Percentiles rank a stretch among this genome's conserved stretches.
phyloP scores from a whole-genome alignment of 441 rosid species.

The Gossypium davidsonii region DNA sequence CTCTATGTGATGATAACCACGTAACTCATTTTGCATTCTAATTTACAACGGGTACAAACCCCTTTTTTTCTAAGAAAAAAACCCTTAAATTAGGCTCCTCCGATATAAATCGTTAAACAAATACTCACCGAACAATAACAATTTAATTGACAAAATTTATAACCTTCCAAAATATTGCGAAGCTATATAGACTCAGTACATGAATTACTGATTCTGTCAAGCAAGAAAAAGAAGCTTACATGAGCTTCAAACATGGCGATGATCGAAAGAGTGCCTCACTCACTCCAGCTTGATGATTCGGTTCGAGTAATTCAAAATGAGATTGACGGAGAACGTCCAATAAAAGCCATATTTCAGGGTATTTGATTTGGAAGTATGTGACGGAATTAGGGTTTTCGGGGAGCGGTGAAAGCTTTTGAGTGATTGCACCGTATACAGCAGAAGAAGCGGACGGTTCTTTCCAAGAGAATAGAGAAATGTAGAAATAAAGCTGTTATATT shows the following conservation, averaged over 20 bases:
- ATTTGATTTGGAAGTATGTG: background rate
- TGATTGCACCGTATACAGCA: slow-evolving; percentile 22
- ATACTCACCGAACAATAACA: background rate
- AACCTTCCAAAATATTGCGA: background rate
- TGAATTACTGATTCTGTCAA: background rate
- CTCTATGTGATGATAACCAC: background rate
- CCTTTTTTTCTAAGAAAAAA: background rate
- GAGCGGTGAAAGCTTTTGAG: slow-evolving; percentile 4
- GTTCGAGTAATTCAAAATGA: background rate
- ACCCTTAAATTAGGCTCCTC: background rate
- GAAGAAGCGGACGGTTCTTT: slow-evolving; percentile 38
- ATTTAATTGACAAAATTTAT: background rate
- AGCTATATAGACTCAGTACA: background rate
- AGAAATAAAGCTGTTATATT: background rate
- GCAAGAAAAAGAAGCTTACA: slow-evolving; percentile 27
- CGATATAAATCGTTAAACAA: background rate
- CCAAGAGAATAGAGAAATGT: background rate
- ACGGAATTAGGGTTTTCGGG: slow-evolving; percentile 22
- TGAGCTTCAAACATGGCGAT: slow-evolving; percentile 73
- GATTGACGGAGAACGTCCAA: slow-evolving; percentile 20
- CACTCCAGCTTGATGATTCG: slow-evolving; percentile 1
- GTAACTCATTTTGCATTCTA: background rate
- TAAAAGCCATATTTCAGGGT: slow-evolving; percentile 19
- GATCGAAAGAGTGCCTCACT: slow-evolving; percentile 11
- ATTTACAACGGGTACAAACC: background rate